Base-by-base conservation (phyloP, 2,329 filamentous ascomycete genomes). In the Corinectria fuckeliana region DNA sequence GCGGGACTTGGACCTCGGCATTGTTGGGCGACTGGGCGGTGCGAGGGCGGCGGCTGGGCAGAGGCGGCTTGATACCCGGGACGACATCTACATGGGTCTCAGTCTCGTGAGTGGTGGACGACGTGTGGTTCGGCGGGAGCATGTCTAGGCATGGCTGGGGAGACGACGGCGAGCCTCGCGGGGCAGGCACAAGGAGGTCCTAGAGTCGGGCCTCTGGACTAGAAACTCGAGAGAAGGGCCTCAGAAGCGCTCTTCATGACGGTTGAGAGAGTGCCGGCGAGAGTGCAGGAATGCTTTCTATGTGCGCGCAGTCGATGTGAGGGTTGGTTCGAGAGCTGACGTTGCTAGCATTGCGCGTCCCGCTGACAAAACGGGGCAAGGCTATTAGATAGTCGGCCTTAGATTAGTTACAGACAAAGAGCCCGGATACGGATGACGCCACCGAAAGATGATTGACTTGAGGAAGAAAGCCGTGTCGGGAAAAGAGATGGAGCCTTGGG, bases 301-400 rank as follows among this genome's bases (percentile, higher is more conserved):
- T 47, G 42, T 50, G 54, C 48, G 54, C 39, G 30, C 32, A 45
- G 45, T 28, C 23, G 48, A n/a, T n/a, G n/a, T n/a, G n/a, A n/a
- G n/a, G n/a, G n/a, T n/a, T n/a, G 28, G n/a, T 53, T 34, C 50
- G 49, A 61, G 63, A 60, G 65, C 67, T 70, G 69, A 70, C 72
- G 71, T 73, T 68, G 72, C 71, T 67, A 71, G 71, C 65, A 74
- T 74, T 75, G 72, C 72, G 72, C 70, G 72, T 73, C 69, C 69
- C 69, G 50, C 66, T 69, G 63, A 66, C 62, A 71, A 69, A 65
- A 61, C 60, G 65, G 69, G 67, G 67, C 63, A 67, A 54, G 58
- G 28, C 39, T 21, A 69, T 64, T 64, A 66, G 59, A n/a, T n/a
- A n/a, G n/a, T n/a, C n/a, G n/a, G n/a, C n/a, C n/a, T 68, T 57